These are phyloP conservation scores for Oryza meyeriana DNA, from an alignment of 176 grass and related monocot species.

Conservation along the genomic window DNA sequence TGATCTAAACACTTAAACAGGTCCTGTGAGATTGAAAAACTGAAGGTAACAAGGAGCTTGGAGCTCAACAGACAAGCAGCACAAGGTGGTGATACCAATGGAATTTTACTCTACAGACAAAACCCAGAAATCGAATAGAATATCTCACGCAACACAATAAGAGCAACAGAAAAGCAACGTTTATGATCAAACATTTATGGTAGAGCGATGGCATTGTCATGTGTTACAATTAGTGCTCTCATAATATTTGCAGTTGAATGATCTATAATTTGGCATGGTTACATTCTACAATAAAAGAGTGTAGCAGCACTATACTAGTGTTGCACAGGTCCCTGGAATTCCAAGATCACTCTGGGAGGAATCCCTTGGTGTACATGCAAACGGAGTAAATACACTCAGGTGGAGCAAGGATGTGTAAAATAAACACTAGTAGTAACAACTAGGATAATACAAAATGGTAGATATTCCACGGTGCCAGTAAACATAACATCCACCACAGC, in stretches of 20 bases:
- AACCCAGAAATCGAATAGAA: background rate
- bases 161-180: constrained; percentile 10
- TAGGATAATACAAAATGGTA: background rate
- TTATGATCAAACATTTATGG: background rate
- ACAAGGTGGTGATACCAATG: constrained; percentile 1
- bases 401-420: constrained; percentile 6
- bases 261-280: background rate
- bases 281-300: constrained; percentile 4
- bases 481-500: background rate
- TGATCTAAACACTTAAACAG: background rate
- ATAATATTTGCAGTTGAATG: background rate
- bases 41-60: background rate
- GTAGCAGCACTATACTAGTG: background rate
- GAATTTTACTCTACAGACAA: background rate
- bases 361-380: background rate
- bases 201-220: background rate
- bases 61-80: background rate
- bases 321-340: background rate
- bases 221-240: background rate
- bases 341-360: background rate
- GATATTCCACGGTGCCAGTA: background rate
- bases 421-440: background rate
- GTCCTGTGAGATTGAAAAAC: background rate
- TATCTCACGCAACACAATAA: background rate
- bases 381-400: background rate